phyloP scores from a whole-genome alignment of 148 eudicot genomes.

The Silene conica region DNA sequence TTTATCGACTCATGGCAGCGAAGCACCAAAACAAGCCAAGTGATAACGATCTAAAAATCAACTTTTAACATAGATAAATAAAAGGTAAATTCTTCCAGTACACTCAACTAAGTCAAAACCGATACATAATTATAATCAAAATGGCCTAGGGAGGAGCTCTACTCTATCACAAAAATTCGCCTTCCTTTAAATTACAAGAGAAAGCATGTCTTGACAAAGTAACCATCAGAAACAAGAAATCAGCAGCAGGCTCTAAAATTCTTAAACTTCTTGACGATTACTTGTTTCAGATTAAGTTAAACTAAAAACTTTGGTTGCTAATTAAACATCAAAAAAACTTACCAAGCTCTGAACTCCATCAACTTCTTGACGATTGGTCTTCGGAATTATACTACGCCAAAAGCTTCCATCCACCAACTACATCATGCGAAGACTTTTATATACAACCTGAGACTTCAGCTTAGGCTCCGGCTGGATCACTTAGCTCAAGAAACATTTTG shows the following conservation, averaged over 20 bases:
- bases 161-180: too few species aligned
- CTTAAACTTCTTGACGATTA: neutral
- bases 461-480: conserved; percentile 40
- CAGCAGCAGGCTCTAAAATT: too few species aligned
- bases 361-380: neutral
- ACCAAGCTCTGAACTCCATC: conserved; percentile 3
- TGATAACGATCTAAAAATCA: neutral
- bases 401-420: too few species aligned
- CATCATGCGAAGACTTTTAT: neutral
- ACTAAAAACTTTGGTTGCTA: neutral
- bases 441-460: neutral
- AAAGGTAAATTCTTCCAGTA: neutral
- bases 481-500: conserved; percentile 66
- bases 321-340: neutral
- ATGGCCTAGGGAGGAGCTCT: neutral
- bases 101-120: neutral
- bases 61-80: neutral
- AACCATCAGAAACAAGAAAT: too few species aligned
- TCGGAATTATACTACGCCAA: too few species aligned
- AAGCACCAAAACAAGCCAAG: neutral
- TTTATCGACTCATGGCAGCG: neutral
- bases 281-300: neutral
- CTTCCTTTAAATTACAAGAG: too few species aligned
- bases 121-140: neutral
- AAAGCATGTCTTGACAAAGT: too few species aligned